Evolutionary conservation across 257 asterid species (phyloP).

Genomic region (Primulina eburnea): DNA sequence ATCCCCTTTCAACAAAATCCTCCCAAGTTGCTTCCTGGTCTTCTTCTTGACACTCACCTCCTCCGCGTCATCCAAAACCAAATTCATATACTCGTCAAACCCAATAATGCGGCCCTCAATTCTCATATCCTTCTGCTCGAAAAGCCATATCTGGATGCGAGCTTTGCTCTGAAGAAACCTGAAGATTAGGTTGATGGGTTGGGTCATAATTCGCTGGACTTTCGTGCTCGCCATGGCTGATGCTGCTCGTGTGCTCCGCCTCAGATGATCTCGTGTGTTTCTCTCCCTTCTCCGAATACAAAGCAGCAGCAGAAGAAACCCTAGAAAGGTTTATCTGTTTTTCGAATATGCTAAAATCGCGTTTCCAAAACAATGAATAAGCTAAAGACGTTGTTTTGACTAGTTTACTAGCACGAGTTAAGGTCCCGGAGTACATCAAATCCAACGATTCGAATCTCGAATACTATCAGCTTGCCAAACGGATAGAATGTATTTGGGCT

Average conservation of each 20-base stretch:
- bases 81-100: constrained; percentile 62
- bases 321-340: constrained; percentile 23
- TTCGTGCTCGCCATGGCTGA: constrained; percentile 56
- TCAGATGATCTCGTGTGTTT: constrained; percentile 19
- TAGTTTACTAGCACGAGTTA: too few species aligned
- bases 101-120: constrained; percentile 65
- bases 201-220: constrained; percentile 58
- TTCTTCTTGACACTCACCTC: constrained; percentile 55
- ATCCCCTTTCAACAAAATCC: constrained; percentile 64
- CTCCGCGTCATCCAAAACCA: constrained; percentile 60
- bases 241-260: constrained; percentile 25
- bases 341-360: not conserved
- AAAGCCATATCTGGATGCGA: constrained; percentile 70
- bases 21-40: constrained; percentile 47
- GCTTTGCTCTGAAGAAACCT: constrained; percentile 69
- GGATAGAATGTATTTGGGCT: too few species aligned
- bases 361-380: too few species aligned
- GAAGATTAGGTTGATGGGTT: constrained; percentile 57
- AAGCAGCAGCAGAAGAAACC: constrained; percentile 31
- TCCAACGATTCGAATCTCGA: too few species aligned
- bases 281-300: constrained; percentile 4
- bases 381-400: too few species aligned
- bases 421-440: too few species aligned
- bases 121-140: constrained; percentile 66
- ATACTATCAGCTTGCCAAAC: too few species aligned